Percentiles rank a stretch among this genome's conserved stretches.
These are phyloP conservation scores for Echinochloa phyllopogon DNA, from an alignment of 176 grass and related monocot genomes.

Conservation along the genomic window DNA sequence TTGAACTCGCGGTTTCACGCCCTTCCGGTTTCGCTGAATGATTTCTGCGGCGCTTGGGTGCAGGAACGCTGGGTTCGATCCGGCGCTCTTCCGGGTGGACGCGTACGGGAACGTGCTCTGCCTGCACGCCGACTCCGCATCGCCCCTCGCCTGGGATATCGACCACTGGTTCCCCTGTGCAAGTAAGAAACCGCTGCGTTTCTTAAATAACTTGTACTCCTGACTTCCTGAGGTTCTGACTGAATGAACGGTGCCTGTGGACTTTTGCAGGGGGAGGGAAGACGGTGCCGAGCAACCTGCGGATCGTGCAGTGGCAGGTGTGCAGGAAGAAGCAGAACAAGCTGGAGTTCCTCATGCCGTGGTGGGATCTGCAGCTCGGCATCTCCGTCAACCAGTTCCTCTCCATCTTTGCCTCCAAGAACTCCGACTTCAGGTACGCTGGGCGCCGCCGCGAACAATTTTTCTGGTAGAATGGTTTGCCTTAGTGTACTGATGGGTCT, in stretches of 20 bases:
- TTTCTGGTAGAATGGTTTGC: neutral
- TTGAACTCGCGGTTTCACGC: neutral
- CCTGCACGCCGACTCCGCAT: constrained; percentile 81
- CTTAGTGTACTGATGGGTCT: neutral
- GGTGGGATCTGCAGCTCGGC: constrained; percentile 98
- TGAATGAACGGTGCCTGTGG: neutral
- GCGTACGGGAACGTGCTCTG: constrained; percentile 90
- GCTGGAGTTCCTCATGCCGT: constrained; percentile 85
- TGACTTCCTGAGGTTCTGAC: neutral
- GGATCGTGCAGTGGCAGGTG: constrained; percentile 83
- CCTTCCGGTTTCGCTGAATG: neutral
- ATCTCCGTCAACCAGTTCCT: constrained; percentile 92
- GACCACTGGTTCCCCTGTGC: constrained; percentile 91
- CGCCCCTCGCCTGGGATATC: constrained; percentile 88
- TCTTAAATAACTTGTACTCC: too few relatives aligned
- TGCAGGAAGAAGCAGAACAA: constrained; percentile 78
- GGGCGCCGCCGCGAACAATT: neutral
- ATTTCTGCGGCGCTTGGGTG: neutral
- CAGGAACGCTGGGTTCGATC: constrained; percentile 98
- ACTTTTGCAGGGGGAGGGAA: constrained; percentile 68
- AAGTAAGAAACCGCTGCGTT: constrained; percentile 42
- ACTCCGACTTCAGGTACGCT: constrained; percentile 70
- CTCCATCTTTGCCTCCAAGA: constrained; percentile 75
- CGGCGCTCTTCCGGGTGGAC: constrained; percentile 85
- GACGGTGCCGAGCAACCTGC: constrained; percentile 88